Evolutionary conservation across 306 rosid genomes (phyloP), one percentile per base, ranked within the genome.

Genomic region (Lupinus albus): DNA sequence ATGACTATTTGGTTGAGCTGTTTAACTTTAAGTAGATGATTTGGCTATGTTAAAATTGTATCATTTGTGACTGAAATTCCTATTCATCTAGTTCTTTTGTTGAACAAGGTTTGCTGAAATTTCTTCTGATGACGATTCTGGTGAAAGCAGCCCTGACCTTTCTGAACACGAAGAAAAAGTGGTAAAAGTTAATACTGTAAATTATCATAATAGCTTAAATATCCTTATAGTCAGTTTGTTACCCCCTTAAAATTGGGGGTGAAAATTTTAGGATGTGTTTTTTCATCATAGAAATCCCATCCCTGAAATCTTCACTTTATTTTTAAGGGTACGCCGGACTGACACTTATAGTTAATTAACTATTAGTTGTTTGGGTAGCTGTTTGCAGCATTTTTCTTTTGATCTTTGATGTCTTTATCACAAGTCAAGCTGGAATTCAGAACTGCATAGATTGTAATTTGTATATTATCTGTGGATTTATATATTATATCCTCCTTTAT

Each of bases 101-200:
- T 71, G 70, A 63, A 74, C 30, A 66, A 82, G 83, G 13, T 79
- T 78, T 82, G 64, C 77, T 41, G 81, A 79, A 63, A 9, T 45
- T 62, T 63, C 76, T 39, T 67, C 81, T 35, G 66, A 49, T 61
- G 83, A 78, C 47, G 65, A 33, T 61, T 65, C 78, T 33, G 76
- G 76, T 50, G 66, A 71, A 75, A 78, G 72, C 68, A 71, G 79
- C 64, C 74, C 79, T 6, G 67, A 49, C 11, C 58, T 78, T 18
- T 75, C 83, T 54, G 83, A 75, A 49, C 59, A 56, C 5, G 81
- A 82, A 50, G 81, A 63, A 76, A 72, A 75, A 63, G 70, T 61
- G 32, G 72, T 44, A 5, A 64, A 68, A 67, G 81, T 57, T 56
- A 64, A 62, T 51, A 18, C 71, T 56, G 76, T 16, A 30, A 58